Percentiles rank a stretch among this genome's conserved stretches.
phyloP scores from a whole-genome alignment of 108 stramenopile genomes.

The Cyclotella cryptica region DNA sequence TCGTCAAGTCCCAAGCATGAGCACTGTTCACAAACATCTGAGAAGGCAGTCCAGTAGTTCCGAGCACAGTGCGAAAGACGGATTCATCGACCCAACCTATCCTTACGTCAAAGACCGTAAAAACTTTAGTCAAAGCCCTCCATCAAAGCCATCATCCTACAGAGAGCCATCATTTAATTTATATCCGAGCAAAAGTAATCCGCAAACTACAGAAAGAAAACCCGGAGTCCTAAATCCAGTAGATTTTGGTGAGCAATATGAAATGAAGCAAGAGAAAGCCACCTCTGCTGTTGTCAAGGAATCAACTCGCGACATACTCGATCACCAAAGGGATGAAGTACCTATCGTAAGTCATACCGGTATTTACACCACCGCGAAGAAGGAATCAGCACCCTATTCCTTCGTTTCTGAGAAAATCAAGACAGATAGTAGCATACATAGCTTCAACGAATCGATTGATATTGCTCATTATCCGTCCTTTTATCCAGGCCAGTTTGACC shows the following conservation, averaged over 20 bases:
- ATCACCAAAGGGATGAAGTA: no score
- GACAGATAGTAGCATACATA: background rate
- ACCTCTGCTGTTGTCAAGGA: no score
- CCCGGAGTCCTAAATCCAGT: background rate
- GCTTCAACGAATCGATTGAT: constrained; percentile 7
- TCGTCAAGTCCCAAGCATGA: background rate
- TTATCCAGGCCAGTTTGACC: background rate
- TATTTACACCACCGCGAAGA: background rate
- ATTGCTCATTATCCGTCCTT: constrained; percentile 2
- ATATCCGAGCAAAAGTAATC: background rate
- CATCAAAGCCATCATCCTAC: background rate
- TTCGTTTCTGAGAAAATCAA: constrained; percentile 1
- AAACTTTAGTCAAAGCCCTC: background rate
- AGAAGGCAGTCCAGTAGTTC: background rate
- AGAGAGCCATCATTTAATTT: background rate
- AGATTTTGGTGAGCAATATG: background rate
- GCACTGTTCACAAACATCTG: background rate
- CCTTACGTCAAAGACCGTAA: background rate
- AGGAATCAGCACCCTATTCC: background rate
- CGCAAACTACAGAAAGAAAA: background rate
- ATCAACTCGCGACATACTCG: no score
- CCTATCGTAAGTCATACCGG: no score
- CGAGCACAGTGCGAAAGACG: background rate
- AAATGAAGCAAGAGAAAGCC: no score
- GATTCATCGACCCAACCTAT: constrained; percentile 8